Percentiles rank a stretch among this genome's conserved stretches.
phyloP scores from a whole-genome alignment of 106 monocot genomes.

The Dendrobium huoshanense region DNA sequence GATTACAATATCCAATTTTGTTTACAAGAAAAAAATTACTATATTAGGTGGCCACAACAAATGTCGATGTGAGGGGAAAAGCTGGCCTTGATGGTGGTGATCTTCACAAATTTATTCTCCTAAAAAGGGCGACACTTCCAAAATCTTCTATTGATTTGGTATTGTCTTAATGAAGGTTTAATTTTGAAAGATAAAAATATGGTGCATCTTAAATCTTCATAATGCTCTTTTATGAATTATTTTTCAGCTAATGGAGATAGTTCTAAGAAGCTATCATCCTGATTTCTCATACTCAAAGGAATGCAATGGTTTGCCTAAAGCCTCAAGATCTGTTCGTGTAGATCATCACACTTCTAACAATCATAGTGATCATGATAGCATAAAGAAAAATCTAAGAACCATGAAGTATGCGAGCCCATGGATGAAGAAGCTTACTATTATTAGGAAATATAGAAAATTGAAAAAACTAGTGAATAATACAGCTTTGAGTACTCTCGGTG shows the following conservation, averaged over 20 bases:
- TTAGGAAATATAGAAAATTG: background rate
- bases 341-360: background rate
- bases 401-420: background rate
- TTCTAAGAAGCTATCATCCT: constrained; percentile 15
- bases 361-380: constrained; percentile 12
- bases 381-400: constrained; percentile 11
- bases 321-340: background rate
- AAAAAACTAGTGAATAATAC: background rate
- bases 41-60: constrained; percentile 15
- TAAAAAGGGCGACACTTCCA: constrained; percentile 33
- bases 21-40: background rate
- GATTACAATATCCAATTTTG: background rate
- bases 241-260: constrained; percentile 33
- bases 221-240: background rate
- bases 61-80: constrained; percentile 6
- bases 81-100: background rate
- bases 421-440: background rate
- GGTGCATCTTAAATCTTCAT: constrained; percentile 1
- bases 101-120: constrained; percentile 30
- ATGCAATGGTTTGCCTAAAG: background rate
- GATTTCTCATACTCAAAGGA: constrained; percentile 10
- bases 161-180: background rate
- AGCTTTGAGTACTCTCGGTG: background rate
- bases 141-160: constrained; percentile 54
- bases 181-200: constrained; percentile 1